Conservation (phyloP, 768 basidiomycete genomes). For the Cyclocybe cylindracea region DNA sequence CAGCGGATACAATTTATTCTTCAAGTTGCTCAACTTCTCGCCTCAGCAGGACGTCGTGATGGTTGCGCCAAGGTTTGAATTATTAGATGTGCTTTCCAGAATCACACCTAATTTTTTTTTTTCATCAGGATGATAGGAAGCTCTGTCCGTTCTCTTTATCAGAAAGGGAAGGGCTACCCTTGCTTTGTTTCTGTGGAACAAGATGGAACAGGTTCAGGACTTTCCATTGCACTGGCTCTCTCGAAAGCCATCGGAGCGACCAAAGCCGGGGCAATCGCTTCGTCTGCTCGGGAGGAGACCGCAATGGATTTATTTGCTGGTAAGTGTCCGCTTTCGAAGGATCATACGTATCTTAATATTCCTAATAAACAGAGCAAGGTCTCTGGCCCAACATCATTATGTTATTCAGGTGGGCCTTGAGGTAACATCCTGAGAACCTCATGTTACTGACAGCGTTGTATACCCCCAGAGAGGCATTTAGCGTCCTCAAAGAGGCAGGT, state of each 20-base stretch:
- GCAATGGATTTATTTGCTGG: constrained; percentile 64
- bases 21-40: constrained; percentile 55
- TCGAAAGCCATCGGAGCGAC: constrained; percentile 63
- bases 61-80: constrained; percentile 59
- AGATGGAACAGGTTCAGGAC: constrained; percentile 52
- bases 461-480: constrained; percentile 52
- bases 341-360: background rate
- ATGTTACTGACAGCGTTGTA: background rate
- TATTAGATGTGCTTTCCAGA: background rate
- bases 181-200: constrained; percentile 69
- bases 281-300: constrained; percentile 62
- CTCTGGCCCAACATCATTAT: constrained; percentile 70
- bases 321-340: constrained; percentile 6
- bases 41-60: constrained; percentile 60
- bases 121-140: constrained; percentile 61
- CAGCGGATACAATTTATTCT: constrained; percentile 68
- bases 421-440: background rate
- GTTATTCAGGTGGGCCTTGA: constrained; percentile 47
- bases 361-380: constrained; percentile 46
- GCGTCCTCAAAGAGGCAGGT: constrained; percentile 60
- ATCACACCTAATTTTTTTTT: background rate
- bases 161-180: constrained; percentile 61
- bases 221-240: constrained; percentile 49
- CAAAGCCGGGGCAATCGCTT: constrained; percentile 62
- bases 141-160: constrained; percentile 61